Evolutionary conservation across 768 basidiomycete genomes (phyloP).

Genomic region (Kwoniella sp.): DNA sequence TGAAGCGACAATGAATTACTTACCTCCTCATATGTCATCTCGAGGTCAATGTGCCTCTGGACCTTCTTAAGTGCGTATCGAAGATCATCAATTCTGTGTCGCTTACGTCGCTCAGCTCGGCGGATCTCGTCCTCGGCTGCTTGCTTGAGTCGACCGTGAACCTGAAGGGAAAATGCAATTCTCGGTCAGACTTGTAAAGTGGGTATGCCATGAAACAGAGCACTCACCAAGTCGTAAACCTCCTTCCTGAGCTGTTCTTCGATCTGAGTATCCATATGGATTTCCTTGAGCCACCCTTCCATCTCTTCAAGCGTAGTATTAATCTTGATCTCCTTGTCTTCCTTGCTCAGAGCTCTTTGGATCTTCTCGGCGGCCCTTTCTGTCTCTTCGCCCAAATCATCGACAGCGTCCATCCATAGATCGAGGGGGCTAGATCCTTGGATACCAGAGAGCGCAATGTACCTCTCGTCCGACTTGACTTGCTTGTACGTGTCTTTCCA

Average conservation of each 20-base stretch:
- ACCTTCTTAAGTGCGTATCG: slow-evolving; percentile 93
- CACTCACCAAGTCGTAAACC: slow-evolving; percentile 54
- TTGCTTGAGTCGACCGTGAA: slow-evolving; percentile 70
- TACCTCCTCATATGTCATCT: slow-evolving; percentile 76
- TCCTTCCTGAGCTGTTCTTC: slow-evolving; percentile 65
- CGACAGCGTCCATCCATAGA: slow-evolving; percentile 92
- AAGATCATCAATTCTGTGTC: slow-evolving; percentile 90
- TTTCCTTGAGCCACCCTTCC: slow-evolving; percentile 42
- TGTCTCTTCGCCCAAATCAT: slow-evolving; percentile 79
- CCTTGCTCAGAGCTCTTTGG: slow-evolving; percentile 53
- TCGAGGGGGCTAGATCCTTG: slow-evolving; percentile 94
- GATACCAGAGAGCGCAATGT: slow-evolving; percentile 82
- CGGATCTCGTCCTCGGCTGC: slow-evolving; percentile 82
- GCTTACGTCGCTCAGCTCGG: slow-evolving; percentile 71
- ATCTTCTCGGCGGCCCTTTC: slow-evolving; percentile 74
- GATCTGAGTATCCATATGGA: slow-evolving; percentile 63
- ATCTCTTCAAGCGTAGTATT: slow-evolving; percentile 51
- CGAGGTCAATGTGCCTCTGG: slow-evolving; percentile 75
- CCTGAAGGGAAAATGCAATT: slow-evolving; percentile 58
- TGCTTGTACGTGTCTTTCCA: slow-evolving; percentile 87
- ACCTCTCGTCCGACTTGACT: slow-evolving; percentile 77
- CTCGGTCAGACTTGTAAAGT: not conserved
- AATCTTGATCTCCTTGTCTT: slow-evolving; percentile 36
- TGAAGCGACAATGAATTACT: no score
- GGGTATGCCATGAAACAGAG: no score